These are phyloP conservation scores for Sindora glabra DNA, from an alignment of 306 rosid genomes.

Conservation along the genomic window DNA sequence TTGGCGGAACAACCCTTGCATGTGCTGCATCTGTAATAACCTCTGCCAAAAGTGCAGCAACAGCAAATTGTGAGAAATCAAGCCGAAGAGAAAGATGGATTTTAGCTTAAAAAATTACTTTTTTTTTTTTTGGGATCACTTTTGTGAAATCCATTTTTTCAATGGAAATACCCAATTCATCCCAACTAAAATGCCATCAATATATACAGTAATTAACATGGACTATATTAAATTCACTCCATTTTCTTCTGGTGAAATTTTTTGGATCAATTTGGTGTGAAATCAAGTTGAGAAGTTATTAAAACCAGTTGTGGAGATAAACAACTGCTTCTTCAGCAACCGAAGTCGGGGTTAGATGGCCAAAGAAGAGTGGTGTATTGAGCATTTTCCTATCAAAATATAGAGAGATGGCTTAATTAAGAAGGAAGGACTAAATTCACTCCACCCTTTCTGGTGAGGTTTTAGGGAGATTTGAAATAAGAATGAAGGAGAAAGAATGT, in stretches of 20 bases:
- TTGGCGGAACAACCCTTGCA: constrained; percentile 92
- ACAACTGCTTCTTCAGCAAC: too few species aligned
- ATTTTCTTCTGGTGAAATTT: background rate
- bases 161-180: background rate
- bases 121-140: background rate
- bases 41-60: constrained; percentile 36
- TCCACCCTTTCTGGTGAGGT: background rate
- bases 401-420: too few species aligned
- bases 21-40: constrained; percentile 84
- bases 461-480: background rate
- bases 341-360: too few species aligned
- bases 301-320: too few species aligned
- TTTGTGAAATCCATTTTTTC: constrained; percentile 1
- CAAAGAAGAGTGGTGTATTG: too few species aligned
- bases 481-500: background rate
- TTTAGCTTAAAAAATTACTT: background rate
- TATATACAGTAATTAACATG: too few species aligned
- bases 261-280: too few species aligned
- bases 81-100: background rate
- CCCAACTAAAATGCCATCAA: background rate
- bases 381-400: too few species aligned
- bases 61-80: constrained; percentile 6
- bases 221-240: too few species aligned
- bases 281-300: too few species aligned
- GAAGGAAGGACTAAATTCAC: background rate